Conservation (phyloP, 805 yeast genomes). For the Wickerhamomyces ciferrii region DNA sequence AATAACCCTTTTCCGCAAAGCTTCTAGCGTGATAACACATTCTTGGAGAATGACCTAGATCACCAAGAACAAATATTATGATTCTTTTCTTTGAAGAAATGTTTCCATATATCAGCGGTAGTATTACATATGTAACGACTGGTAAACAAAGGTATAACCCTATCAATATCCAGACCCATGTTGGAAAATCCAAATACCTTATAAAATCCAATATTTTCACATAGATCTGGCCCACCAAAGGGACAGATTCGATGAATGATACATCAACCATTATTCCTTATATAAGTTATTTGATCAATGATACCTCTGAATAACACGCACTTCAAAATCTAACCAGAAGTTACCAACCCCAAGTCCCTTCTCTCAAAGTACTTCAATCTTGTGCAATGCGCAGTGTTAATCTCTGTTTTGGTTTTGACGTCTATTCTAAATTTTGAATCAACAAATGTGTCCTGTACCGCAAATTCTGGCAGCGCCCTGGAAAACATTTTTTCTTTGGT, state of each 20-base stretch:
- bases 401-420: not conserved
- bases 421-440: not conserved
- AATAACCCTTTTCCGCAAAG: constrained; percentile 60
- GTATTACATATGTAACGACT: constrained; percentile 22
- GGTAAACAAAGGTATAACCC: constrained; percentile 40
- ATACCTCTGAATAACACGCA: too few relatives aligned
- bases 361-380: too few relatives aligned
- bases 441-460: not conserved
- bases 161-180: constrained; percentile 41
- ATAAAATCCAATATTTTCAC: not conserved
- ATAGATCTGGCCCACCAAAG: not conserved
- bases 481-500: not conserved
- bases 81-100: constrained; percentile 45
- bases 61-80: constrained; percentile 83
- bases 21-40: constrained; percentile 88
- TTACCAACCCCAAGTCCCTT: too few relatives aligned
- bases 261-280: too few relatives aligned
- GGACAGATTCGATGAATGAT: not conserved
- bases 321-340: too few relatives aligned
- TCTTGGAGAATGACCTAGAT: constrained; percentile 91
- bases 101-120: constrained; percentile 31
- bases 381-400: too few relatives aligned
- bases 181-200: constrained; percentile 21
- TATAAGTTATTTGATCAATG: too few relatives aligned
- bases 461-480: not conserved